Base-by-base conservation (phyloP, 345 rosid species). In the Fremontodendron californicum region DNA sequence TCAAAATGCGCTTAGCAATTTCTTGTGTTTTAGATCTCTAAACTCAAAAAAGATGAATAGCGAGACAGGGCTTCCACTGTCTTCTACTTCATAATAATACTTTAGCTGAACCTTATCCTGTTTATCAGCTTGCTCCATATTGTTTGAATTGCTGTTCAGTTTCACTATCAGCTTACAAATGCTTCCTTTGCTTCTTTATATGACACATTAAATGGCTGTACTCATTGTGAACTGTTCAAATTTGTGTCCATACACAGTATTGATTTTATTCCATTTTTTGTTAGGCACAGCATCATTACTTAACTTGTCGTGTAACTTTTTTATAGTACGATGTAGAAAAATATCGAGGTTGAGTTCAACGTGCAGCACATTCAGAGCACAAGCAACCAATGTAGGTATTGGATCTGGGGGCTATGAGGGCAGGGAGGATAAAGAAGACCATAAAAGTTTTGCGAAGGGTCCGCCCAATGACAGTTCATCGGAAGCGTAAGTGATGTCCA, bases 261-360 rank as follows among this genome's bases (percentile, higher is more conserved):
- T 55, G 60, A 35, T 71, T 49, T 39, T 71, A 19, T 49, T 51
- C 37, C 25, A 2, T 27, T 19, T 66, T 40, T 25, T 40, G 29
- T 74, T 42, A 33, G 12, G 6, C 46, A 9, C 9, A 29, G 29
- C 31, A 16, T 60, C 58, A 27, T 15, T 68, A 54, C 35, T 55
- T 78, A 77, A 77, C 63, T 19, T 48, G 70, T 66, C 70, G 57
- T 35, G 35, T 78, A 72, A 81, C 75, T 63, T 77, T 29, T 64
- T 82, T 89, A 61, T 85, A 92, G 99, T 90, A 82, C 89, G 92
- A 86, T 88, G 86, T 84, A 88, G 93, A 83, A 82, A 85, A 74
- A 81, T 74, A 81, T 55, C 85, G 55, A 83, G 79, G 62, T 74
- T 82, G 82, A 84, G 80, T 49, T 81, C 80, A 61, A 71, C 73